A percentile compares a stretch with the other conserved stretches of the same genome.
Evolutionary conservation across 129 eudicot species (phyloP).

Genomic region (Lactuca sativa): DNA sequence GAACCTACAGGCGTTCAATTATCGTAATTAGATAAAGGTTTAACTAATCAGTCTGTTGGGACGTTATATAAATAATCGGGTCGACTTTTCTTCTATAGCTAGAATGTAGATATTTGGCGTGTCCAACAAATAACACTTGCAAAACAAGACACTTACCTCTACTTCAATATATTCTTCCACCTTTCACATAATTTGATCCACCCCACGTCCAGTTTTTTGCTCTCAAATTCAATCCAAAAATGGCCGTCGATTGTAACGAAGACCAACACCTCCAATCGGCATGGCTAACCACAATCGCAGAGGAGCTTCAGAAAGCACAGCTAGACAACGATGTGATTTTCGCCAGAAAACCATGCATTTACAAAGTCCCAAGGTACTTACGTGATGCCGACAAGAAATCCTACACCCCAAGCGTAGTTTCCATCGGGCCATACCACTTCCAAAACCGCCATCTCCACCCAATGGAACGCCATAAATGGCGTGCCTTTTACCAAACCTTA

Average conservation of each 20-base stretch:
- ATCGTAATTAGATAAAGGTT: too few relatives aligned
- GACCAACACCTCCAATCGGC: slow-evolving; percentile 33
- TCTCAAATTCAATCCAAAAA: background rate
- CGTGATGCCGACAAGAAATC: slow-evolving; percentile 59
- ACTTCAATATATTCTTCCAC: too few relatives aligned
- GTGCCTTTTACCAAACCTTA: slow-evolving; percentile 51
- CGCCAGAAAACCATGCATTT: slow-evolving; percentile 56
- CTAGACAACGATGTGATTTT: slow-evolving; percentile 42
- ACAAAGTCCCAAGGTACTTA: slow-evolving; percentile 58
- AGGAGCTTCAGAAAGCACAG: slow-evolving; percentile 46
- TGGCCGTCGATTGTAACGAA: background rate
- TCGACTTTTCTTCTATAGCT: too few relatives aligned
- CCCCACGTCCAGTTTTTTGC: too few relatives aligned
- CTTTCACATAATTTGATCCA: too few relatives aligned
- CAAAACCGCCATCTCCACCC: slow-evolving; percentile 39
- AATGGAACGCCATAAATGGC: slow-evolving; percentile 83
- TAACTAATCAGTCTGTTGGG: too few relatives aligned
- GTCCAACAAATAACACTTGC: too few relatives aligned
- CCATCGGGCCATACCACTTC: slow-evolving; percentile 73
- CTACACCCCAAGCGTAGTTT: slow-evolving; percentile 60
- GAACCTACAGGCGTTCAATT: too few relatives aligned
- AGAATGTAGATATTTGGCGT: too few relatives aligned
- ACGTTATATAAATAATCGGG: too few relatives aligned
- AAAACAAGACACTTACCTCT: too few relatives aligned
- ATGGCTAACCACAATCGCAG: slow-evolving; percentile 49